phyloP scores from a whole-genome alignment of 2,329 filamentous ascomycete species.

The Pestalotiopsis sp. region DNA sequence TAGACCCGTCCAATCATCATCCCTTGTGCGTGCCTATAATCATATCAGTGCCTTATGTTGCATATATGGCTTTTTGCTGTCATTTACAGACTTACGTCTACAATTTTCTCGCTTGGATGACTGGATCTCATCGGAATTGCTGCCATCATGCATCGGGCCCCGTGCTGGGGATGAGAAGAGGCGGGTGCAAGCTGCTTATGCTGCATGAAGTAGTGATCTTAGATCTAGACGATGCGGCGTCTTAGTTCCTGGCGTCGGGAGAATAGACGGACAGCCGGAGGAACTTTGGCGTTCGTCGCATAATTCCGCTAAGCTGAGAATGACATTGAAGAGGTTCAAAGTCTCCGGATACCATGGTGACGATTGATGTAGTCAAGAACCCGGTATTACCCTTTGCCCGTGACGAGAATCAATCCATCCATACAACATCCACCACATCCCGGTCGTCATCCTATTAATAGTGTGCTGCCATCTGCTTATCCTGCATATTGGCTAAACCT shows the following conservation, averaged over 20 bases:
- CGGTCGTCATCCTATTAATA: not conserved
- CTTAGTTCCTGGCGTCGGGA: not conserved
- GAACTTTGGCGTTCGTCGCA: not conserved
- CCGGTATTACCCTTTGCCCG: not conserved
- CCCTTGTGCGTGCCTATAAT: constrained; percentile 21
- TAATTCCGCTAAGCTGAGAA: not conserved
- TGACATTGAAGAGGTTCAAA: not conserved
- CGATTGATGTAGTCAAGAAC: no score
- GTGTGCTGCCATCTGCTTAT: constrained; percentile 26
- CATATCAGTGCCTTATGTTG: not conserved
- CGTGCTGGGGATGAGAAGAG: constrained; percentile 11
- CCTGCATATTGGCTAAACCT: constrained; percentile 20
- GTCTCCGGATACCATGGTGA: not conserved
- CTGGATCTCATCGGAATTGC: not conserved
- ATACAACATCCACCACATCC: not conserved
- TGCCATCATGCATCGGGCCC: not conserved
- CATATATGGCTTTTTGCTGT: not conserved
- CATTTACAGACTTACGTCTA: not conserved
- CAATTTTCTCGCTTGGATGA: not conserved
- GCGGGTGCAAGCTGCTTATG: constrained; percentile 9
- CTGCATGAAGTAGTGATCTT: not conserved
- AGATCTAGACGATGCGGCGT: not conserved
- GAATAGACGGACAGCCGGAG: not conserved
- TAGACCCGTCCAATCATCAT: constrained; percentile 40
- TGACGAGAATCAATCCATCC: not conserved